Evolutionary conservation across 768 basidiomycete genomes (phyloP).

Genomic region (Xanthoconium stramineum): DNA sequence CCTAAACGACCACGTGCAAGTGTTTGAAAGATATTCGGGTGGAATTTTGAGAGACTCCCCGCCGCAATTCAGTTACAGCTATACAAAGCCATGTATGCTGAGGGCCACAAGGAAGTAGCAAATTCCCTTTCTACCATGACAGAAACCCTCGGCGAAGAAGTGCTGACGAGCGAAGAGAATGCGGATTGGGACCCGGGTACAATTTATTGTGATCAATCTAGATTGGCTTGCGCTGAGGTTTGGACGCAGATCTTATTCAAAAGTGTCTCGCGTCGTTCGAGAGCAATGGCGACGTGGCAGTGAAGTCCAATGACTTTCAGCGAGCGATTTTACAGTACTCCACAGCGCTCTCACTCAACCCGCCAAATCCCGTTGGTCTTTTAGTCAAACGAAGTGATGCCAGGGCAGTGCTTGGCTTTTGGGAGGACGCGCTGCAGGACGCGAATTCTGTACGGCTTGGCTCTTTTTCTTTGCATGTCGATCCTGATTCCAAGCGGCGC

Average conservation of each 20-base stretch:
- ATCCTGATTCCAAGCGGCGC: neutral
- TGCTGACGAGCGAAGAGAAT: neutral
- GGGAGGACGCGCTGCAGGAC: neutral
- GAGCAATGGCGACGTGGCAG: neutral
- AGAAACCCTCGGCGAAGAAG: neutral
- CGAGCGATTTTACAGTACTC: neutral
- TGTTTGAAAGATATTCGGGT: too few species aligned
- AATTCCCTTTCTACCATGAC: neutral
- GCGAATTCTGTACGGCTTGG: neutral
- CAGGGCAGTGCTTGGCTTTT: neutral
- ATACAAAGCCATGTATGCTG: too few species aligned
- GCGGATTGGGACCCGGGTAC: neutral
- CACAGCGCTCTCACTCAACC: neutral
- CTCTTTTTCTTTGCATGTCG: accelerated
- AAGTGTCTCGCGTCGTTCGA: neutral
- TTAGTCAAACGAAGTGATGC: slow-evolving; percentile 9
- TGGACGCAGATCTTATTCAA: neutral
- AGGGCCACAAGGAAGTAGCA: neutral
- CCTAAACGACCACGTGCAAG: too few species aligned
- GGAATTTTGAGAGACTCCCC: too few species aligned
- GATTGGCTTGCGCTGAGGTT: neutral
- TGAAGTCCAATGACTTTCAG: neutral
- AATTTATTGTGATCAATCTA: neutral
- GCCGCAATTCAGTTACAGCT: too few species aligned
- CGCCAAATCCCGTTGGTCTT: neutral